Conservation (phyloP, 768 basidiomycete species). For the Phlebiopsis gigantea region DNA sequence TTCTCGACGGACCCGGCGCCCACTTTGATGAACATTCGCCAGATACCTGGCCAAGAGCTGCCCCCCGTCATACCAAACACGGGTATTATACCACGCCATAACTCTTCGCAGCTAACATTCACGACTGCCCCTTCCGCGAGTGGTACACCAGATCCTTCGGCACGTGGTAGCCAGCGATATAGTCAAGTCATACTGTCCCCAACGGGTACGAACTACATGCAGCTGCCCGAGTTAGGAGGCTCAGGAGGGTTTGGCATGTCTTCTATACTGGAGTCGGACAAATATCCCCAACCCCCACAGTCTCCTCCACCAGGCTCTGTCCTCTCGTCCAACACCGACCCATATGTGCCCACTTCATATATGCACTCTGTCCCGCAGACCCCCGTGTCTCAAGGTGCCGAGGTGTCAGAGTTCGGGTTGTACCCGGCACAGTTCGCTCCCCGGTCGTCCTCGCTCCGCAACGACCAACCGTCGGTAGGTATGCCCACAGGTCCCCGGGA, state of each 20-base stretch:
- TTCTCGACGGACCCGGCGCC: conserved; percentile 20
- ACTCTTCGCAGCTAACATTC: neutral
- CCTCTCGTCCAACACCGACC: neutral
- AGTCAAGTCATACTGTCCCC: neutral
- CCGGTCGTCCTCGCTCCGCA: conserved; percentile 14
- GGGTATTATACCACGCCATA: neutral
- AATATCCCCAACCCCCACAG: neutral
- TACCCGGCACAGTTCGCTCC: conserved; percentile 12
- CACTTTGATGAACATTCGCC: conserved; percentile 12
- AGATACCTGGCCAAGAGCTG: conserved; percentile 13
- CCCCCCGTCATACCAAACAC: conserved; percentile 9
- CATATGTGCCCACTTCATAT: neutral
- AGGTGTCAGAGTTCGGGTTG: conserved; percentile 20
- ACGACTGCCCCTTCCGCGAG: neutral
- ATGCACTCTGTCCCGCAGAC: neutral
- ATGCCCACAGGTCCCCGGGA: conserved; percentile 21
- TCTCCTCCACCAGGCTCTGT: neutral
- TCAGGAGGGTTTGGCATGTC: neutral
- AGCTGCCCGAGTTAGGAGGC: neutral
- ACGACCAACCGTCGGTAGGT: neutral
- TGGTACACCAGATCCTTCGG: neutral
- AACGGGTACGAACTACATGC: neutral
- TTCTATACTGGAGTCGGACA: neutral
- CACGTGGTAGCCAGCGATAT: neutral
- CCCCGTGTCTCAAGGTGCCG: neutral